phyloP scores from a whole-genome alignment of 805 yeast species.

The Wickerhamiella brachini region DNA sequence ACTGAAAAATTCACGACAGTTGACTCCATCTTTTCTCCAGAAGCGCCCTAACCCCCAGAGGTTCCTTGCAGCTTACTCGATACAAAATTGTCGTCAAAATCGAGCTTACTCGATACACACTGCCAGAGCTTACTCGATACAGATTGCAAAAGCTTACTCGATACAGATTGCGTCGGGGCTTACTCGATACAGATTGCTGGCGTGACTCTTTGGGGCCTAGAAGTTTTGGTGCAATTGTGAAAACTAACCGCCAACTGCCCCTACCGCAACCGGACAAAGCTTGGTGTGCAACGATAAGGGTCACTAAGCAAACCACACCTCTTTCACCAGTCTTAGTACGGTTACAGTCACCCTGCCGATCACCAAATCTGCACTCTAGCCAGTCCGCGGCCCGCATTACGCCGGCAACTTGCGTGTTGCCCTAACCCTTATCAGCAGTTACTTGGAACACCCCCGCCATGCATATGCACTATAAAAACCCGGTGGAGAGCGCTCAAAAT shows the following conservation, averaged over 20 bases:
- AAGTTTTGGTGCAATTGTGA: background rate
- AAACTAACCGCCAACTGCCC: background rate
- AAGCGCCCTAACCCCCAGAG: background rate
- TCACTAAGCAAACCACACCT: background rate
- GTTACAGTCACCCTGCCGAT: background rate
- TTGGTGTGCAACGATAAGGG: background rate
- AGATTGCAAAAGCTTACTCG: background rate
- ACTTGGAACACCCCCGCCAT: background rate
- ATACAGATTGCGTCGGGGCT: background rate
- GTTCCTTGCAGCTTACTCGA: background rate
- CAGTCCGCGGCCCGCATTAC: background rate
- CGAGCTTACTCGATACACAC: background rate
- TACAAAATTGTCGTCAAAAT: background rate
- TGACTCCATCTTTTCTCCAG: background rate
- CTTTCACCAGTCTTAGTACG: background rate
- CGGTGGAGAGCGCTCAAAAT: too few species aligned
- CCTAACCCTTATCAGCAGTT: background rate
- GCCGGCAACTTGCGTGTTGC: background rate
- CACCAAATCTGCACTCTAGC: background rate
- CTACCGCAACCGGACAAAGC: background rate
- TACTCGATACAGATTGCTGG: background rate
- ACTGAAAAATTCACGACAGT: background rate
- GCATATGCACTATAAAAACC: background rate
- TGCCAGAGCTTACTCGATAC: background rate
- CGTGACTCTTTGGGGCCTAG: background rate